Percentiles rank a stretch among this genome's conserved stretches.
These are phyloP conservation scores for Penicillium sp. DNA, from an alignment of 2,329 filamentous ascomycete species.

Conservation along the genomic window DNA sequence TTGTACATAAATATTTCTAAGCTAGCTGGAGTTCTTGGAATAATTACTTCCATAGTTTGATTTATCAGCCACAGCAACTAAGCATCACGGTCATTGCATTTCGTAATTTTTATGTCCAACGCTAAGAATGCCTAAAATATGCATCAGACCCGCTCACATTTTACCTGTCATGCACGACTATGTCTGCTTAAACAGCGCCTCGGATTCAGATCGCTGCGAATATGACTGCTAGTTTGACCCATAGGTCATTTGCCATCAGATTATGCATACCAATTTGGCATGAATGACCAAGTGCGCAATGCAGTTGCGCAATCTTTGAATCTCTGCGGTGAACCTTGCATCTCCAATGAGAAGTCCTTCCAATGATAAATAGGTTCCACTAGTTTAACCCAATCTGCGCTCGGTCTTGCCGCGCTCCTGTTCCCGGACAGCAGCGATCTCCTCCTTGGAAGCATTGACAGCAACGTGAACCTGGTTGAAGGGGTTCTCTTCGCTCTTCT, in stretches of 20 bases:
- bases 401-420: slow-evolving; percentile 75
- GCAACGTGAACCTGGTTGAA: slow-evolving; percentile 79
- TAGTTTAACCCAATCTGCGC: slow-evolving; percentile 53
- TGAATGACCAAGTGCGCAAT: not conserved
- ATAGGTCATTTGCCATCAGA: not conserved
- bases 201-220: not conserved
- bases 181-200: not conserved
- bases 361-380: not conserved
- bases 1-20: not conserved
- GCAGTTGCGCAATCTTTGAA: not conserved
- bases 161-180: not conserved
- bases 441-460: slow-evolving; percentile 78
- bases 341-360: not conserved
- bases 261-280: not conserved
- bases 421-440: slow-evolving; percentile 66
- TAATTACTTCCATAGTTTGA: not conserved
- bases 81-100: slow-evolving; percentile 19
- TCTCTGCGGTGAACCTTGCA: not conserved
- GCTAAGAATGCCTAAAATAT: slow-evolving; percentile 1
- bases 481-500: slow-evolving; percentile 91
- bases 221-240: not conserved
- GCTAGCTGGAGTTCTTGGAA: no score
- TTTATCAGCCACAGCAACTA: not conserved
- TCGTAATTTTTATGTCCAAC: slow-evolving; percentile 21
- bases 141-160: not conserved